These are phyloP conservation scores for Cryptosporidium sp. DNA, from an alignment of 169 alveolate species.

Conservation along the genomic window DNA sequence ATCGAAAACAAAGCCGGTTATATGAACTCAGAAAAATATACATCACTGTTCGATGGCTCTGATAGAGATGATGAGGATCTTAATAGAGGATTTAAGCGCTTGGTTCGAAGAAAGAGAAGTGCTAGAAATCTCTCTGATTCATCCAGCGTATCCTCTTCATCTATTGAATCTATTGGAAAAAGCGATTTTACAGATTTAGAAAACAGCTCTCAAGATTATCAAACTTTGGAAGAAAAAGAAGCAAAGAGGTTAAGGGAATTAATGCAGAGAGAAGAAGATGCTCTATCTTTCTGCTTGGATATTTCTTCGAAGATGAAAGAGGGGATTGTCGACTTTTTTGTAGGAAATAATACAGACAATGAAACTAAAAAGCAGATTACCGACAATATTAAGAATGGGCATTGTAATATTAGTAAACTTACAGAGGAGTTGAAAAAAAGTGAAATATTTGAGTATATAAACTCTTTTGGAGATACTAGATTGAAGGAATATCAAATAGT, in stretches of 20 bases:
- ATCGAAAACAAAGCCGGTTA: constrained; percentile 17
- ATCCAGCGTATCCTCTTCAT: constrained; percentile 10
- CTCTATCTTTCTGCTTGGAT: constrained; percentile 32
- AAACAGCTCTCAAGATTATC: neutral
- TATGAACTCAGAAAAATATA: constrained; percentile 17
- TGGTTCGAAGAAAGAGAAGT: constrained; percentile 39
- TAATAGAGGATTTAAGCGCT: constrained; percentile 34
- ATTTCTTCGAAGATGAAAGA: constrained; percentile 54
- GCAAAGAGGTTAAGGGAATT: neutral
- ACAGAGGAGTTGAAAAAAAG: constrained; percentile 24
- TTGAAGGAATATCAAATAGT: constrained; percentile 88
- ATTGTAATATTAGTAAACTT: constrained; percentile 24
- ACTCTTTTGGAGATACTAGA: constrained; percentile 27
- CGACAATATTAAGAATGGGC: constrained; percentile 52
- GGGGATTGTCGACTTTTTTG: constrained; percentile 62
- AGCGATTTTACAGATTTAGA: constrained; percentile 1
- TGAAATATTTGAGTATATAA: constrained; percentile 27
- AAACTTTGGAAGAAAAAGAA: constrained; percentile 25
- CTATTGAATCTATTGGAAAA: neutral
- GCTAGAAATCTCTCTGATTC: constrained; percentile 44
- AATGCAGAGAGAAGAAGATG: constrained; percentile 42
- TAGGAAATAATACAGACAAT: neutral
- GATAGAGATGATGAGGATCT: constrained; percentile 50
- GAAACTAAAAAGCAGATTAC: neutral
- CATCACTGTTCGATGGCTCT: neutral